Evolutionary conservation across 768 basidiomycete species (phyloP).

Genomic region (Brasilioporus rufonigricans): DNA sequence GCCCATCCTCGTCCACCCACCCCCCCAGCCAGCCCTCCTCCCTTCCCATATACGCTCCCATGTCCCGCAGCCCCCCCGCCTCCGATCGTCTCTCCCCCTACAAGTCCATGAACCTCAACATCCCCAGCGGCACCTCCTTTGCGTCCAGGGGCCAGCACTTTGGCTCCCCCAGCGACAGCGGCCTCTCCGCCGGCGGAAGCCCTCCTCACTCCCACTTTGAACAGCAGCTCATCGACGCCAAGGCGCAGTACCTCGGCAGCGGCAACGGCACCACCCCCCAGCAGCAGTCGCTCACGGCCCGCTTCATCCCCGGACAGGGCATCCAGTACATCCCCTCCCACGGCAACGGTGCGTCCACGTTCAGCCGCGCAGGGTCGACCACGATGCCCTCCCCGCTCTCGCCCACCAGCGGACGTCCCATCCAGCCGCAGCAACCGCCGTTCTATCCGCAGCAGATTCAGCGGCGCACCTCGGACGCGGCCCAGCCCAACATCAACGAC

Average conservation of each 20-base stretch:
- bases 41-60: slow-evolving; percentile 70
- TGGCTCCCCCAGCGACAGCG: slow-evolving; percentile 63
- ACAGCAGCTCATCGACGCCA: slow-evolving; percentile 42
- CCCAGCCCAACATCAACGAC: slow-evolving; percentile 40
- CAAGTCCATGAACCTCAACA: slow-evolving; percentile 59
- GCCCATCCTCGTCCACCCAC: slow-evolving; percentile 43
- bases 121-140: slow-evolving; percentile 45
- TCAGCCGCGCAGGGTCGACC: slow-evolving; percentile 37
- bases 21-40: slow-evolving; percentile 71
- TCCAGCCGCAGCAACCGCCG: slow-evolving; percentile 29
- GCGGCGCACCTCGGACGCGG: slow-evolving; percentile 42
- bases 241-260: slow-evolving; percentile 33
- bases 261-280: slow-evolving; percentile 20
- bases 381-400: slow-evolving; percentile 56
- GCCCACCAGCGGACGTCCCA: slow-evolving; percentile 36
- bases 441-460: slow-evolving; percentile 33
- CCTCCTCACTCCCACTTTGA: slow-evolving; percentile 49
- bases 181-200: slow-evolving; percentile 49
- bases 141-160: slow-evolving; percentile 44
- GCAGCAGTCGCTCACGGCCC: slow-evolving; percentile 46
- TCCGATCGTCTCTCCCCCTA: slow-evolving; percentile 55
- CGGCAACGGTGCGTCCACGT: slow-evolving; percentile 30
- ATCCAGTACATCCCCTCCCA: slow-evolving; percentile 54
- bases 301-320: slow-evolving; percentile 64
- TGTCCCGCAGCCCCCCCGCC: slow-evolving; percentile 60